Evolutionary conservation across 2,329 filamentous ascomycete species (phyloP).

Genomic region (Hypoxylon sp.): DNA sequence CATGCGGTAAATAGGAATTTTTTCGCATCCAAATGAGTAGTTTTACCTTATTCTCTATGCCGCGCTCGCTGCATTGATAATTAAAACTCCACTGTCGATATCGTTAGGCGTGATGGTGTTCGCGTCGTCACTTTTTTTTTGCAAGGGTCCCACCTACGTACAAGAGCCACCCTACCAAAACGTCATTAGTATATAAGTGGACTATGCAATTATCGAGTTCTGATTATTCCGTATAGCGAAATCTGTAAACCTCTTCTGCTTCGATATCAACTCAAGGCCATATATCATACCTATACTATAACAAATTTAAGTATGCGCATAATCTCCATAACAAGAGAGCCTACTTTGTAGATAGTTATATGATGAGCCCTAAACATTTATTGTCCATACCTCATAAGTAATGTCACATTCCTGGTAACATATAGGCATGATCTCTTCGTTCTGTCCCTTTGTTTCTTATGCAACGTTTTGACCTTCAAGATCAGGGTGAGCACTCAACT

Average conservation of each 20-base stretch:
- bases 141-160: constrained; percentile 20
- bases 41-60: not conserved
- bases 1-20: not conserved
- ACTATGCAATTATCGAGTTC: constrained; percentile 18
- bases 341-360: no score
- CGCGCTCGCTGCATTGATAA: not conserved
- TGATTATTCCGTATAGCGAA: not conserved
- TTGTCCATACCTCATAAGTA: no score
- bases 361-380: no score
- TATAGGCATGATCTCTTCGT: not conserved
- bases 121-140: constrained; percentile 26
- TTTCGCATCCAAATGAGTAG: constrained; percentile 9
- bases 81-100: not conserved
- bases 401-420: not conserved
- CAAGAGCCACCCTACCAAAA: constrained; percentile 4
- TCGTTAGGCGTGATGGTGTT: constrained; percentile 9
- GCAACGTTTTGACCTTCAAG: not conserved
- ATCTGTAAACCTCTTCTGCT: not conserved
- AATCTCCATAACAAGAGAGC: no score
- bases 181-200: constrained; percentile 23
- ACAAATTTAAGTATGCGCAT: no score
- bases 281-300: no score
- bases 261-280: no score
- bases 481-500: not conserved
- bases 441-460: not conserved